These are phyloP conservation scores for Calonectria hongkongensis DNA, from an alignment of 2,329 filamentous ascomycete genomes.

Conservation along the genomic window DNA sequence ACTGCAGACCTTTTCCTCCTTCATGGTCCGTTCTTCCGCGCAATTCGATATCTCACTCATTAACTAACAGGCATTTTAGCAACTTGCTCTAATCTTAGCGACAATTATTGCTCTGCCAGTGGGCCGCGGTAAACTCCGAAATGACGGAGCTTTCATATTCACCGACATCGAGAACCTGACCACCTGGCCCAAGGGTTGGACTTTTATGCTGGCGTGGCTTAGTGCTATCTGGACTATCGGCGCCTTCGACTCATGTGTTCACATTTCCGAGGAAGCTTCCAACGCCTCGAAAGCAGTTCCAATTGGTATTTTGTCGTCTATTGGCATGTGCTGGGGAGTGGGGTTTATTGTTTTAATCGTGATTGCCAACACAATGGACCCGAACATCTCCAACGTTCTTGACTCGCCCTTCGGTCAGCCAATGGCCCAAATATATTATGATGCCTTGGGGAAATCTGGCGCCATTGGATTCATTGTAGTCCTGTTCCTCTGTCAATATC, in stretches of 20 bases:
- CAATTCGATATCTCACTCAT: neutral
- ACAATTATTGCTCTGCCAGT: slow-evolving; percentile 16
- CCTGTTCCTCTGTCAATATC: slow-evolving; percentile 1
- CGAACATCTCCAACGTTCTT: slow-evolving; percentile 9
- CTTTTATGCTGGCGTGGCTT: slow-evolving; percentile 16
- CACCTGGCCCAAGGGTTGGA: slow-evolving; percentile 2
- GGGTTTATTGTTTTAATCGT: slow-evolving; percentile 20
- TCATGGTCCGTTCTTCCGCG: neutral
- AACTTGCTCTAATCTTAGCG: slow-evolving; percentile 7
- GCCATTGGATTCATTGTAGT: neutral
- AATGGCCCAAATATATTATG: slow-evolving; percentile 16
- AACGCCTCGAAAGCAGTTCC: slow-evolving; percentile 19
- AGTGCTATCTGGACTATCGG: slow-evolving; percentile 23
- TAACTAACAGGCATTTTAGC: neutral
- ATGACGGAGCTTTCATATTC: slow-evolving; percentile 10
- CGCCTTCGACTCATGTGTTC: slow-evolving; percentile 11
- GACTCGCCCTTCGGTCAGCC: neutral
- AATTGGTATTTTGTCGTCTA: slow-evolving; percentile 5
- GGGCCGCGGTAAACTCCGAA: slow-evolving; percentile 3
- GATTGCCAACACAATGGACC: slow-evolving; percentile 13
- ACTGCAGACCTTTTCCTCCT: slow-evolving; percentile 8
- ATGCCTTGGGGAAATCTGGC: slow-evolving; percentile 7
- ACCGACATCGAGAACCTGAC: slow-evolving; percentile 13
- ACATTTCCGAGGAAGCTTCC: slow-evolving; percentile 19
- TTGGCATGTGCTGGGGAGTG: slow-evolving; percentile 17